Evolutionary conservation across 176 grass and related monocot genomes (phyloP).

Genomic region (maize (Zea mays)): Zm-B73-REFERENCE-NAM-5.0 NC_050096.1:271345501-271346000

Average conservation of each 20-base stretch:
- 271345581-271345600: slow-evolving; percentile 4
- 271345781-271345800: slow-evolving; percentile 32
- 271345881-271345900: slow-evolving; percentile 90
- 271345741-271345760: slow-evolving; percentile 62
- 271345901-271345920: slow-evolving; percentile 96
- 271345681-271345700: slow-evolving; percentile 99
- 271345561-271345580: slow-evolving; percentile 1
- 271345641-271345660: slow-evolving; percentile 3
- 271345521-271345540: not conserved
- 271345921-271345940: slow-evolving; percentile 97
- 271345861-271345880: slow-evolving; percentile 93
- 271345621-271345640: not conserved
- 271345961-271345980: slow-evolving; percentile 90
- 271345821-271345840: slow-evolving; percentile 70
- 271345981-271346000: slow-evolving; percentile 99
- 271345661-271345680: slow-evolving; percentile 53
- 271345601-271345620: slow-evolving; percentile 4
- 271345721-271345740: slow-evolving; percentile 99
- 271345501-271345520: not conserved
- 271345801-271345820: slow-evolving; percentile 33
- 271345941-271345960: slow-evolving; percentile 96
- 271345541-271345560: not conserved
- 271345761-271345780: slow-evolving; percentile 15
- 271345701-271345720: slow-evolving; percentile 96
- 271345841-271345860: slow-evolving; percentile 96